phyloP scores from a whole-genome alignment of 306 rosid genomes.

The Ormosia emarginata region DNA sequence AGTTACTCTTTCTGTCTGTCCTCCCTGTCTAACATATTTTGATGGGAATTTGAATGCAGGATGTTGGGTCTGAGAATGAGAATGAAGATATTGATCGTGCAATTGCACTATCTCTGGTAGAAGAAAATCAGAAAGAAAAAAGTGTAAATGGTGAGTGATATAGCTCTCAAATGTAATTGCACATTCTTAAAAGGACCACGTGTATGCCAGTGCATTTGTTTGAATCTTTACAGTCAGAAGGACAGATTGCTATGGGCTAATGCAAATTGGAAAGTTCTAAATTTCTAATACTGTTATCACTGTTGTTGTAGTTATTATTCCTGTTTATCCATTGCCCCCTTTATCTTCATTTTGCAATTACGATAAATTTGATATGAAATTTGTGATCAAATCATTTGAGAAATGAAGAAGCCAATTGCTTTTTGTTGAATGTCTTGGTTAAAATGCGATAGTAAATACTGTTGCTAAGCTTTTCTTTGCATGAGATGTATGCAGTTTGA shows the following conservation, averaged over 20 bases:
- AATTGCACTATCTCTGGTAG: slow-evolving; percentile 76
- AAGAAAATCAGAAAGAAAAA: slow-evolving; percentile 54
- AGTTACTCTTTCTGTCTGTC: neutral
- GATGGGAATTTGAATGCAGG: slow-evolving; percentile 57
- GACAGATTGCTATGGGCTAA: neutral
- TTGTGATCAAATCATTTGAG: neutral
- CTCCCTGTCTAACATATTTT: slow-evolving; percentile 19
- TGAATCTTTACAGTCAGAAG: neutral
- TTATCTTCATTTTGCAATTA: neutral
- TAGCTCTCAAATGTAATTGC: neutral
- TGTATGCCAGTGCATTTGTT: neutral
- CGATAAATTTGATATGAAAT: neutral
- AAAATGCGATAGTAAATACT: neutral
- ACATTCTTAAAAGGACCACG: neutral
- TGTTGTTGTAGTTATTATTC: neutral
- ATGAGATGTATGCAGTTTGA: neutral
- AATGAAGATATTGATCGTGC: slow-evolving; percentile 85
- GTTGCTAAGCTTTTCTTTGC: neutral
- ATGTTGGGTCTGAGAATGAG: slow-evolving; percentile 62
- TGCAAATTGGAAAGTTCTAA: neutral
- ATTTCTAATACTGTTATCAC: neutral
- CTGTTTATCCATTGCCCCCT: neutral
- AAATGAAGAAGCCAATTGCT: neutral
- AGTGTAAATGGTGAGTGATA: slow-evolving; percentile 65
- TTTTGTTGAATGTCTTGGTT: neutral